phyloP scores from a whole-genome alignment of 1,284 basidiomycete species.

The Leccinum griseonigrum region DNA sequence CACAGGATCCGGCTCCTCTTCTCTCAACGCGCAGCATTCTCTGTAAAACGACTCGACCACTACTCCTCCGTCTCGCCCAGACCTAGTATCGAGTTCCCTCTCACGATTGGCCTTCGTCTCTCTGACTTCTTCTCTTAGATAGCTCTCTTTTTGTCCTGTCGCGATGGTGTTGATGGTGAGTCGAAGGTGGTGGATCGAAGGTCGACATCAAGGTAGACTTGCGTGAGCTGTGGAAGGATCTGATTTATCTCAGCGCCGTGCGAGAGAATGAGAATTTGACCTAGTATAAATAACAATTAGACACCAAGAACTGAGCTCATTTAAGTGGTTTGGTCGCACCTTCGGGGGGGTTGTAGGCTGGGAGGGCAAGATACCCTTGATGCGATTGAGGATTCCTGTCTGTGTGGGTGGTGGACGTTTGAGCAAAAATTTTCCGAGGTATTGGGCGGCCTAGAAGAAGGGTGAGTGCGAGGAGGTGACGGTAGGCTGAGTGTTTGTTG shows the following conservation, averaged over 20 bases:
- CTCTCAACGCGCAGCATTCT: slow-evolving; percentile 76
- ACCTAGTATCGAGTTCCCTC: slow-evolving; percentile 45
- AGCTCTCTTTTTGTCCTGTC: neutral
- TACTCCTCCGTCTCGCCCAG: slow-evolving; percentile 50
- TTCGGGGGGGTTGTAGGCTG: slow-evolving; percentile 28
- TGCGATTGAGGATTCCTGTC: slow-evolving; percentile 68
- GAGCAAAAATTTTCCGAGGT: slow-evolving; percentile 65
- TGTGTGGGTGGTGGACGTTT: slow-evolving; percentile 72
- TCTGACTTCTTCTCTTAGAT: neutral
- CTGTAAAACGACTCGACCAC: slow-evolving; percentile 79
- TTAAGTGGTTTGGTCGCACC: slow-evolving; percentile 60
- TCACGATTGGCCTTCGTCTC: slow-evolving; percentile 37
- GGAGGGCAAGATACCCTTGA: slow-evolving; percentile 42
- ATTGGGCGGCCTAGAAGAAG: no score
- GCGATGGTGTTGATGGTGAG: neutral
- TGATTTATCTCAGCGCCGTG: no score
- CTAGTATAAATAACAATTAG: no score
- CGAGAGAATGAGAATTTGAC: no score
- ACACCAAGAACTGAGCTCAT: slow-evolving; percentile 65
- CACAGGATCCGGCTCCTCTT: slow-evolving; percentile 64
- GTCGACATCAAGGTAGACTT: neutral
- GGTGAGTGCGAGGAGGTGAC: no score
- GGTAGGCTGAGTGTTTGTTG: no score
- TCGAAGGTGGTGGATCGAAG: neutral
- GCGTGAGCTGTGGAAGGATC: slow-evolving; percentile 44